Conservation (phyloP, 139 green algal genomes). For the Eudorina sp. region DNA sequence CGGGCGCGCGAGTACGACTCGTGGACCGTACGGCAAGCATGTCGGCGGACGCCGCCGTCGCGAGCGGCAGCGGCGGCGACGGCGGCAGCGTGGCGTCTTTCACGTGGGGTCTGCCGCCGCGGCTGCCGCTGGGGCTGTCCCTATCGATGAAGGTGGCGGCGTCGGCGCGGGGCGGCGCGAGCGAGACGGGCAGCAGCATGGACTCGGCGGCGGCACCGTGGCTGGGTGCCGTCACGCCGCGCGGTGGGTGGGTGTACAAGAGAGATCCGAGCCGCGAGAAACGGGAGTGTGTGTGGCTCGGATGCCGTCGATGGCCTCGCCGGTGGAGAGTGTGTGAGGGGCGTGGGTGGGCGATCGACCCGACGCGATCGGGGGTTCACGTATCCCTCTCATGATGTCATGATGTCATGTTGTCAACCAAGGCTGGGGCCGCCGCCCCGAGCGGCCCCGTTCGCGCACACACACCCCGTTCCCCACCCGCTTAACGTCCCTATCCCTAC, state of each 20-base stretch:
- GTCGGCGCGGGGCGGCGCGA: not conserved
- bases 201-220: not conserved
- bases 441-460: no score
- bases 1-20: not conserved
- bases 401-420: no score
- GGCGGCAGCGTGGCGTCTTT: constrained; percentile 2
- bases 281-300: not conserved
- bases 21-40: not conserved
- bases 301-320: no score
- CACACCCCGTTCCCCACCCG: no score
- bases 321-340: not conserved
- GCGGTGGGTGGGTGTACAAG: constrained; percentile 9
- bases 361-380: no score
- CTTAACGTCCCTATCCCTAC: no score
- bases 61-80: not conserved
- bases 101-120: constrained; percentile 34
- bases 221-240: constrained; percentile 28
- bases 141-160: not conserved
- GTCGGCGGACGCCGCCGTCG: not conserved
- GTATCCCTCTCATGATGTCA: no score
- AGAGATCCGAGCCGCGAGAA: no score
- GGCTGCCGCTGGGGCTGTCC: not conserved
- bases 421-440: no score
- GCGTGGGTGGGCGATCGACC: no score
- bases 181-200: constrained; percentile 14